Conservation (phyloP, 768 basidiomycete species). For the Psilocybe cubensis region DNA sequence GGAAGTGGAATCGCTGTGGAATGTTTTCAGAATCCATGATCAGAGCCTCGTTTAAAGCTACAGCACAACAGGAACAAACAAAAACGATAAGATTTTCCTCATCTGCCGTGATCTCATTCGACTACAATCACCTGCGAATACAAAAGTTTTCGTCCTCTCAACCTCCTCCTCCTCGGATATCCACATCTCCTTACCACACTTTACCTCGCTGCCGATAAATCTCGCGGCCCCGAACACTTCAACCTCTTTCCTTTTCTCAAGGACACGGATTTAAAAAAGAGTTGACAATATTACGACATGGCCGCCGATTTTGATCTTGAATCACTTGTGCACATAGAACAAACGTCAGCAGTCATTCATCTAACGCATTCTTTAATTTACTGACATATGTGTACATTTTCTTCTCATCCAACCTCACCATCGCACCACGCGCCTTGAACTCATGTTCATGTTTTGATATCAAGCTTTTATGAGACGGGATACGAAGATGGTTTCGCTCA, state of each 20-base stretch:
- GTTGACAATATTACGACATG: conserved; percentile 22
- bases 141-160: not conserved
- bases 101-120: not conserved
- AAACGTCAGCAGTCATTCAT: conserved; percentile 47
- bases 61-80: conserved; percentile 16
- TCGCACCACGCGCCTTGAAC: not conserved
- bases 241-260: not conserved
- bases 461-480: conserved; percentile 81
- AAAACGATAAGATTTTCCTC: conserved; percentile 13
- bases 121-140: no score
- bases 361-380: not conserved
- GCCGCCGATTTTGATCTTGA: conserved; percentile 57
- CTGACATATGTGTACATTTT: not conserved
- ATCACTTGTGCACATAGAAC: conserved; percentile 62
- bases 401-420: not conserved
- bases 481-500: conserved; percentile 81
- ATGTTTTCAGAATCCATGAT: no score
- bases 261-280: not conserved
- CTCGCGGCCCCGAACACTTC: not conserved
- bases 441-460: not conserved
- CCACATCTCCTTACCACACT: not conserved
- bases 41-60: not conserved
- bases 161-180: not conserved
- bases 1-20: no score
- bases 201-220: not conserved